These are phyloP conservation scores for Entomortierella lignicola DNA, from an alignment of 192 early-diverging fungal genomes.

Conservation along the genomic window DNA sequence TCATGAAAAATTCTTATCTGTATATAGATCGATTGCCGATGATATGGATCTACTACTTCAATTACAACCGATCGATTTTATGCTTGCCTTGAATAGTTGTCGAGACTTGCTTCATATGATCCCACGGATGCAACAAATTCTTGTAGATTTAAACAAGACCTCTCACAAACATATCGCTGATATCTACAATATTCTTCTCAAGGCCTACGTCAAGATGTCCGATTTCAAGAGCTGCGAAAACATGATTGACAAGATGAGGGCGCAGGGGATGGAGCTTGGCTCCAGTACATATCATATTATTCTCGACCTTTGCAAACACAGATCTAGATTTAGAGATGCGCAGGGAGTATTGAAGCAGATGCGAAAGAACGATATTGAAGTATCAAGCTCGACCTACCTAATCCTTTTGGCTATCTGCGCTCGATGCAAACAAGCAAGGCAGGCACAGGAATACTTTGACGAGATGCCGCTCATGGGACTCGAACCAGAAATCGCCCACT, in stretches of 20 bases:
- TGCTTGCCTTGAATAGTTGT: constrained; percentile 30
- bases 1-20: constrained; percentile 9
- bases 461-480: constrained; percentile 38
- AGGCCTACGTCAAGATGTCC: constrained; percentile 32
- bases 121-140: constrained; percentile 35
- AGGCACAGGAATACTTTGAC: constrained; percentile 44
- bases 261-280: constrained; percentile 6
- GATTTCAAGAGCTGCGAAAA: constrained; percentile 30
- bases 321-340: constrained; percentile 4
- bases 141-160: constrained; percentile 24
- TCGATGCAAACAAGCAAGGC: constrained; percentile 7
- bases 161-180: constrained; percentile 2
- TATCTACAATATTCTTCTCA: constrained; percentile 45
- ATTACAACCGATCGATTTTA: constrained; percentile 47
- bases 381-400: constrained; percentile 30
- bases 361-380: constrained; percentile 19
- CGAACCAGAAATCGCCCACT: constrained; percentile 14
- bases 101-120: constrained; percentile 22
- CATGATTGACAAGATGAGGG: constrained; percentile 19
- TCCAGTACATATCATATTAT: constrained; percentile 38
- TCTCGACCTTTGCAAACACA: constrained; percentile 31
- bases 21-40: constrained; percentile 33
- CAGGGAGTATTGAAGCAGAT: constrained; percentile 20
- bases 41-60: constrained; percentile 15
- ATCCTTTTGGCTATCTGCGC: constrained; percentile 34